Evolutionary conservation across 768 basidiomycete genomes (phyloP), one percentile per base, ranked within the genome.

Genomic region (Vararia minispora): DNA sequence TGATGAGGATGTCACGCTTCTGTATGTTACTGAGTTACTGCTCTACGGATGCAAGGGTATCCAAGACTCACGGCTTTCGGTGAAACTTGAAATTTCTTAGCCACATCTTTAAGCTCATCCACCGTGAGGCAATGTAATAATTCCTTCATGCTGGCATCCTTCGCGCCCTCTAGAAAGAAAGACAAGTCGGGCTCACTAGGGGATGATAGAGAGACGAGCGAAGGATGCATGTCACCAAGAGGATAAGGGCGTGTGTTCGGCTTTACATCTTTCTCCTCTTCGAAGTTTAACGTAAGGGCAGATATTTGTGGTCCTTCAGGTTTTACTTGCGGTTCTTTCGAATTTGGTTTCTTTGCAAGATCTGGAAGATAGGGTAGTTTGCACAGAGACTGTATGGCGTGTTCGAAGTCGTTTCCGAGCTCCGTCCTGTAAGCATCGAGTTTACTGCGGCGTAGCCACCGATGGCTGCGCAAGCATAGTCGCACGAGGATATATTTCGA

Each of bases 401-500:
- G 43, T 2, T 55, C 45, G 16, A 75, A 55, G 11, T 47, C 33
- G 33, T 57, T 48, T 39, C 68, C 65, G 56, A 79, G 42, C 50
- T 69, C 65, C 6, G 37, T 30, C 35, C 52, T 48, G 38, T 70
- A 72, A n/a, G n/a, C n/a, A n/a, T n/a, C n/a, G n/a, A n/a, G n/a
- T n/a, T n/a, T n/a, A 28, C 57, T 55, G 5, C 69, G 58, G 3
- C 72, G 67, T 41, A 74, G 66, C 62, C 76, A 77, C 46, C 63
- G 66, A 21, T 61, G 62, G 46, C 76, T 76, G 35, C 80, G 70
- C 6, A 80, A 61, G n/a, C 73, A 62, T 7, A 84, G 59, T 16
- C 78, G 71, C 13, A 73, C 64, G 44, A 81, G 65, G 12, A 84
- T 69, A 53, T 79, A 82, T 20, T 69, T 63, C 3, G 77, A 68